Percentiles rank a stretch among this genome's conserved stretches.
Conservation (phyloP, 2,329 filamentous ascomycete species). For the Zymoseptoria ardabiliae region DNA sequence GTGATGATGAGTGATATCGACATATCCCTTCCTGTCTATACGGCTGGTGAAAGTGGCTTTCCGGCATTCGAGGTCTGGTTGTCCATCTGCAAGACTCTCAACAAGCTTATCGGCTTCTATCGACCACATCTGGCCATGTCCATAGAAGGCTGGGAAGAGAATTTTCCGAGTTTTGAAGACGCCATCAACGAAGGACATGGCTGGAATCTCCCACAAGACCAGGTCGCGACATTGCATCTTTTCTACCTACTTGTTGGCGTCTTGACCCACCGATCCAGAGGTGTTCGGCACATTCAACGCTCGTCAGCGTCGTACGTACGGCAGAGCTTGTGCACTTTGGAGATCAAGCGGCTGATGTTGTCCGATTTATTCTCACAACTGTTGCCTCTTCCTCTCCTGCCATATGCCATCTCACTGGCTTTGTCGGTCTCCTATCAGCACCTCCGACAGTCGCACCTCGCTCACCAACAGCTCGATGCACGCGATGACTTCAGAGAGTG, state of each 20-base stretch:
- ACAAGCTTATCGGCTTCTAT: conserved; percentile 43
- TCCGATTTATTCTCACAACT: conserved; percentile 40
- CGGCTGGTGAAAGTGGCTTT: conserved; percentile 36
- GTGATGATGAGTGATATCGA: conserved; percentile 43
- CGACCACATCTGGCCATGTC: conserved; percentile 35
- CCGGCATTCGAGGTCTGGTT: conserved; percentile 45
- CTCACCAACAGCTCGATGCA: conserved; percentile 40
- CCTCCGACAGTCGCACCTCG: conserved; percentile 45
- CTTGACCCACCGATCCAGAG: conserved; percentile 46
- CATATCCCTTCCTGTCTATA: conserved; percentile 37
- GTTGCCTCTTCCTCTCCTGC: conserved; percentile 48
- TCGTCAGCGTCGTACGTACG: conserved; percentile 46
- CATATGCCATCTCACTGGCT: conserved; percentile 49
- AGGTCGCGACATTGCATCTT: conserved; percentile 44
- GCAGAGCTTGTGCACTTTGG: conserved; percentile 49
- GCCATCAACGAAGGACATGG: conserved; percentile 31
- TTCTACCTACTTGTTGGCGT: conserved; percentile 53
- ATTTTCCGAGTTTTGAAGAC: conserved; percentile 22
- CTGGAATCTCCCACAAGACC: conserved; percentile 34
- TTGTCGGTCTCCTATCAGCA: conserved; percentile 52
- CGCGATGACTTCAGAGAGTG: conserved; percentile 40
- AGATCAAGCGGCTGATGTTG: conserved; percentile 44
- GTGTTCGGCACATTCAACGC: conserved; percentile 35
- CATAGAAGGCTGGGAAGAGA: conserved; percentile 42
- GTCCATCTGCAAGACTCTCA: conserved; percentile 38